phyloP scores from a whole-genome alignment of 345 rosid genomes.

The Moricandia moricandioides region DNA sequence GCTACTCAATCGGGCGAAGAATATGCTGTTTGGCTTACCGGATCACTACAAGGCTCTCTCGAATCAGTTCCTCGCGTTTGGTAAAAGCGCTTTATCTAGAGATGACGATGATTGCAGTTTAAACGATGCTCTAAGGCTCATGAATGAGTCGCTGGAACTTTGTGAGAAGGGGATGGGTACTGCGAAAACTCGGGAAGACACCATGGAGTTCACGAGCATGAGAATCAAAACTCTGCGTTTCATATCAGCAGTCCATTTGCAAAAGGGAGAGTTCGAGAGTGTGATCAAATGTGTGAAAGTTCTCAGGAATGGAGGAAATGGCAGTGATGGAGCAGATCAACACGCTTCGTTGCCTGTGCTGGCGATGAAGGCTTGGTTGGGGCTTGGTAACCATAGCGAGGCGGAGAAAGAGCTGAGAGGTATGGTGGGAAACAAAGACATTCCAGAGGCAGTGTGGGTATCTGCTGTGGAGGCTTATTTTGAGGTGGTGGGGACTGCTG shows the following conservation, averaged over 20 bases:
- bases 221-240: slow-evolving; percentile 72
- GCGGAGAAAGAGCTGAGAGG: slow-evolving; percentile 92
- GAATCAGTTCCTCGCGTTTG: slow-evolving; percentile 62
- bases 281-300: slow-evolving; percentile 87
- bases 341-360: slow-evolving; percentile 91
- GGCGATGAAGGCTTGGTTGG: slow-evolving; percentile 98
- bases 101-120: slow-evolving; percentile 42
- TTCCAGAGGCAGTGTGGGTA: slow-evolving; percentile 94
- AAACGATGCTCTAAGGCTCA: slow-evolving; percentile 69
- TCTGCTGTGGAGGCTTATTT: slow-evolving; percentile 90
- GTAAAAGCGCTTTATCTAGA: slow-evolving; percentile 51
- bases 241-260: slow-evolving; percentile 85
- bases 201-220: slow-evolving; percentile 52
- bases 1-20: slow-evolving; percentile 64
- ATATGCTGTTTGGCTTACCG: slow-evolving; percentile 59
- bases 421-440: slow-evolving; percentile 72
- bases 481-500: slow-evolving; percentile 85
- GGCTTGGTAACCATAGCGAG: slow-evolving; percentile 68
- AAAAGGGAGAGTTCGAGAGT: slow-evolving; percentile 78
- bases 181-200: slow-evolving; percentile 58
- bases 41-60: slow-evolving; percentile 69
- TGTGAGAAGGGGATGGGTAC: slow-evolving; percentile 71
- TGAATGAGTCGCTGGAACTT: slow-evolving; percentile 77
- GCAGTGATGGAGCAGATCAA: slow-evolving; percentile 51
- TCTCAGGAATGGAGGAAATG: slow-evolving; percentile 55